These are phyloP conservation scores for Penicillium crustosum DNA, from an alignment of 2,329 filamentous ascomycete genomes.

Conservation along the genomic window DNA sequence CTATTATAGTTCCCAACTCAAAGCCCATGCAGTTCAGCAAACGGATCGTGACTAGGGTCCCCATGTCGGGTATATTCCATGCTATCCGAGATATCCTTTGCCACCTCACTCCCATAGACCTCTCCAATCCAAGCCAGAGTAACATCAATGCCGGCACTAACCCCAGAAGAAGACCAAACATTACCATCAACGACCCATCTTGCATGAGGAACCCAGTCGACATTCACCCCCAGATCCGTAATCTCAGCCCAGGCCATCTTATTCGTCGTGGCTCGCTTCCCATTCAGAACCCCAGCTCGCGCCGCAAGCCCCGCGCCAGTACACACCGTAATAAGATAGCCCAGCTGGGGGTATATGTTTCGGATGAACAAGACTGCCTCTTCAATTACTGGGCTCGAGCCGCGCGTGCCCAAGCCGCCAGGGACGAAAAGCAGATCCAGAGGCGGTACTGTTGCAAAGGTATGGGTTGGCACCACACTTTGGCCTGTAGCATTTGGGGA, in stretches of 20 bases:
- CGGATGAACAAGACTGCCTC: constrained; percentile 49
- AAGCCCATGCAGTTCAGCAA: constrained; percentile 43
- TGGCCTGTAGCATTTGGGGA: constrained; percentile 33
- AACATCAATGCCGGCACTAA: constrained; percentile 63
- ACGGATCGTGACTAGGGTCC: constrained; percentile 56
- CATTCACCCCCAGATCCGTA: constrained; percentile 49
- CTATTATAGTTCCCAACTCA: not conserved
- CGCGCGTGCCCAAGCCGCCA: constrained; percentile 56
- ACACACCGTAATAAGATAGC: constrained; percentile 64
- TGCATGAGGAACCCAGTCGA: constrained; percentile 61
- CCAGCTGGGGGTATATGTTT: constrained; percentile 48
- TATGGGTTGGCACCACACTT: constrained; percentile 52
- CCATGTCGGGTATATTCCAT: constrained; percentile 61
- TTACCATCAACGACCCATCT: constrained; percentile 67
- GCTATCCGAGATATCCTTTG: constrained; percentile 49
- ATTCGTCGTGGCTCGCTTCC: constrained; percentile 64
- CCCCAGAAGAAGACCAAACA: constrained; percentile 65
- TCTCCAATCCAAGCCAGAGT: constrained; percentile 58
- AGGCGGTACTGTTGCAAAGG: constrained; percentile 53
- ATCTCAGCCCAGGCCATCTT: constrained; percentile 58
- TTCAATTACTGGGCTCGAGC: constrained; percentile 30
- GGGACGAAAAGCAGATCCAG: constrained; percentile 67
- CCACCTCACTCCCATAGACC: constrained; percentile 55
- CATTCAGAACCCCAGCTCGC: constrained; percentile 59
- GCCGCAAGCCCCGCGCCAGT: constrained; percentile 63